Evolutionary conservation across 352 stramenopile genomes (phyloP).

Genomic region (Hyaloperonospora brassicae): DNA sequence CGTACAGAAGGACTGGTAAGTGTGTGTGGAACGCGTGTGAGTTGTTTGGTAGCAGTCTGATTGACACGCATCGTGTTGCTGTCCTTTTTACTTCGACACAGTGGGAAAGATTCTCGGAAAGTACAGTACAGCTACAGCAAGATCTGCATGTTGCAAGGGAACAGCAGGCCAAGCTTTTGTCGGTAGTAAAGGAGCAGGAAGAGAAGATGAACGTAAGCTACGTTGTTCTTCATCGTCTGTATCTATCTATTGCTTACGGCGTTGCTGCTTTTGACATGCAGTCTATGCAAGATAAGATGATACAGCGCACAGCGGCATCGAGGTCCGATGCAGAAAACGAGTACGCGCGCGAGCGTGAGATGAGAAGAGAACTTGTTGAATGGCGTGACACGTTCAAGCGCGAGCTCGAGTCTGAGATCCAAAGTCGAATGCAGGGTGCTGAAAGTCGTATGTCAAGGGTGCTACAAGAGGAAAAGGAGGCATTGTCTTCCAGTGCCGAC

Average conservation of each 20-base stretch:
- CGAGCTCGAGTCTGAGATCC: conserved; percentile 40
- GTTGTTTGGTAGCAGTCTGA: no score
- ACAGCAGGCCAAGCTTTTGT: conserved; percentile 25
- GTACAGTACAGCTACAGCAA: conserved; percentile 28
- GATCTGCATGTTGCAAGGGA: conserved; percentile 19
- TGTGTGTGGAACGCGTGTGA: conserved; percentile 5
- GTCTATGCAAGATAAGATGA: conserved; percentile 21
- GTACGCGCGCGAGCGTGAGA: conserved; percentile 11
- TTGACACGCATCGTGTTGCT: no score
- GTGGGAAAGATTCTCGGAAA: conserved; percentile 53
- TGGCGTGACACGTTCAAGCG: conserved; percentile 29
- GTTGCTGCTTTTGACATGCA: conserved; percentile 5
- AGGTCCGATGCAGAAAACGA: conserved; percentile 3
- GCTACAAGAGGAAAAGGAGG: conserved; percentile 51
- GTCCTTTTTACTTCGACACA: conserved; percentile 6
- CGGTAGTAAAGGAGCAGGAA: conserved; percentile 31
- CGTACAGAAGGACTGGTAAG: conserved; percentile 61
- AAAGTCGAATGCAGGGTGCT: conserved; percentile 45
- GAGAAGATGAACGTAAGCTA: conserved; percentile 37
- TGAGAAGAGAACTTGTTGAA: conserved; percentile 24
- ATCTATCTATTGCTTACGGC: conserved; percentile 4
- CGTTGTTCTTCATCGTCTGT: neutral
- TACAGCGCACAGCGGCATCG: conserved; percentile 9
- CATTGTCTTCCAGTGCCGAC: conserved; percentile 43
- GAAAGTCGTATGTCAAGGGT: conserved; percentile 53